Conservation (phyloP, 2,329 filamentous ascomycete species). For the Chaetoscypha palmicola region DNA sequence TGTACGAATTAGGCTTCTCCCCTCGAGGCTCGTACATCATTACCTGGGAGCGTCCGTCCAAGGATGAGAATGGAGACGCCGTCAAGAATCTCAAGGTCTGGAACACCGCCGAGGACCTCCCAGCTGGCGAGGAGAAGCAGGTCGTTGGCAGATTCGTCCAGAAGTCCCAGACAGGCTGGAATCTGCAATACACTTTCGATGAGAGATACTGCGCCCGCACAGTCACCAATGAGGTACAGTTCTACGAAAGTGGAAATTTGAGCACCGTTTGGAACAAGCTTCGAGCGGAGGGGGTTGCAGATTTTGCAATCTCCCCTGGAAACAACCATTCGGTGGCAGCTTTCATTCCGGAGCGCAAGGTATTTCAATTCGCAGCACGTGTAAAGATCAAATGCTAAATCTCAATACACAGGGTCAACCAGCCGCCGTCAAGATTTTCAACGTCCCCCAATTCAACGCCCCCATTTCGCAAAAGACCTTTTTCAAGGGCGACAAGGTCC, state of each 20-base stretch:
- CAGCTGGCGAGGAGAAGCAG: slow-evolving; percentile 57
- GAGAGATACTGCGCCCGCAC: slow-evolving; percentile 88
- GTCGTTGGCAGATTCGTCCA: slow-evolving; percentile 88
- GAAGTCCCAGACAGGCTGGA: slow-evolving; percentile 93
- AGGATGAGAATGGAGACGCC: slow-evolving; percentile 89
- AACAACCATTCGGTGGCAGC: slow-evolving; percentile 88
- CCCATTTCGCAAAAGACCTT: slow-evolving; percentile 97
- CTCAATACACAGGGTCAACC: slow-evolving; percentile 80
- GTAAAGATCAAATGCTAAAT: too few species aligned
- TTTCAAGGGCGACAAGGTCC: slow-evolving; percentile 98
- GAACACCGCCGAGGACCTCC: slow-evolving; percentile 67
- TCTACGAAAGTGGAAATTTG: slow-evolving; percentile 85
- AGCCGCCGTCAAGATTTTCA: slow-evolving; percentile 88
- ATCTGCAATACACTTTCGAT: slow-evolving; percentile 91
- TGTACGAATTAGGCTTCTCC: slow-evolving; percentile 93
- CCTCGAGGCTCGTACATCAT: slow-evolving; percentile 87
- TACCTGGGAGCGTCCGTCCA: slow-evolving; percentile 89
- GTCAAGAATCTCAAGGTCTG: slow-evolving; percentile 97
- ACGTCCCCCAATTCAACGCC: slow-evolving; percentile 75
- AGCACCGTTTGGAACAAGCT: slow-evolving; percentile 91
- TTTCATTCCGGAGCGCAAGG: slow-evolving; percentile 93
- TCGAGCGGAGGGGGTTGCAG: slow-evolving; percentile 79
- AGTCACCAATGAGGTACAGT: slow-evolving; percentile 96
- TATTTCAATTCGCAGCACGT: too few species aligned
- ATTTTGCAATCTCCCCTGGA: slow-evolving; percentile 85